phyloP scores from a whole-genome alignment of 2,329 filamentous ascomycete species.

The Hypoxylon sp. region DNA sequence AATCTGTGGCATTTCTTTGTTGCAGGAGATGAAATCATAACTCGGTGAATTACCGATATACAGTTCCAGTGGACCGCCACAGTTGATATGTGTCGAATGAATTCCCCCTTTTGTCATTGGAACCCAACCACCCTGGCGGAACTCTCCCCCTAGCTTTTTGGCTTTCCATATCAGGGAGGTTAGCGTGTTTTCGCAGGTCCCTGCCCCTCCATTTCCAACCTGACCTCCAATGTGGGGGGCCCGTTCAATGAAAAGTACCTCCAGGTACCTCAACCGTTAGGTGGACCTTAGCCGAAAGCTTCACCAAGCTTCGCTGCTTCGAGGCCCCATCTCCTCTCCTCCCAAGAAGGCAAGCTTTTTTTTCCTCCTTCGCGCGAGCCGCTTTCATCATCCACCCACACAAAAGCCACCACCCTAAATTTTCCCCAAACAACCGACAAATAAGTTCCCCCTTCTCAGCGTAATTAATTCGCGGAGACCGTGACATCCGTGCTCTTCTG shows the following conservation, averaged over 20 bases:
- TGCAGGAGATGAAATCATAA: not conserved
- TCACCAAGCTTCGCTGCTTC: slow-evolving; percentile 28
- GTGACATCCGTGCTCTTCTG: slow-evolving; percentile 9
- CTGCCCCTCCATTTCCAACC: slow-evolving; percentile 36
- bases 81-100: not conserved
- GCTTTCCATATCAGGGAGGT: slow-evolving; percentile 16
- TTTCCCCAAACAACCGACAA: slow-evolving; percentile 33
- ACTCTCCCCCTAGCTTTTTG: not conserved
- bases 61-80: not conserved
- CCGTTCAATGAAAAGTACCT: slow-evolving; percentile 10
- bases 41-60: slow-evolving; percentile 3
- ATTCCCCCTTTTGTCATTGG: not conserved
- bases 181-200: slow-evolving; percentile 12
- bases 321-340: slow-evolving; percentile 27
- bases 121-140: slow-evolving; percentile 11
- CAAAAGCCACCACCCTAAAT: slow-evolving; percentile 33
- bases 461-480: slow-evolving; percentile 38
- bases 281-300: slow-evolving; percentile 39
- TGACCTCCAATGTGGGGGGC: slow-evolving; percentile 27
- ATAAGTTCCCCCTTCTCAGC: slow-evolving; percentile 20
- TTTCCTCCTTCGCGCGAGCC: slow-evolving; percentile 44
- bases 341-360: slow-evolving; percentile 35
- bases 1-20: not conserved
- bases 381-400: slow-evolving; percentile 52
- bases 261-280: not conserved